These are phyloP conservation scores for Besnoitia besnoiti DNA, from an alignment of 169 alveolate species.

Conservation along the genomic window DNA sequence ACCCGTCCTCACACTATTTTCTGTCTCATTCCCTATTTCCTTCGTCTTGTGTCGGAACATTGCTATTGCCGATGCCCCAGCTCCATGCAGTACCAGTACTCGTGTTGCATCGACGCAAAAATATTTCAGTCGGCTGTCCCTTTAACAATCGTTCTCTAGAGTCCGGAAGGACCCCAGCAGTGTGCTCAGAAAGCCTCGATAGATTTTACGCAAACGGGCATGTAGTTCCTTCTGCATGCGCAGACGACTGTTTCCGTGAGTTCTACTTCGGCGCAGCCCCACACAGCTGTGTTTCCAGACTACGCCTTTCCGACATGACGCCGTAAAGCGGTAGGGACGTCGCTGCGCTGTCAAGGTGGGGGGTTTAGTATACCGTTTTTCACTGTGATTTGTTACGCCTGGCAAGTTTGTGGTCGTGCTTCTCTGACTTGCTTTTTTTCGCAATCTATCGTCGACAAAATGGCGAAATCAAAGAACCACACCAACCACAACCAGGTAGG, in stretches of 20 bases:
- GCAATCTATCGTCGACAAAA: slow-evolving; percentile 35
- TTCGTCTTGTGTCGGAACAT: too few relatives aligned
- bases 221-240: background rate
- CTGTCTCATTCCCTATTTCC: too few relatives aligned
- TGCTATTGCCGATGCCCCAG: too few relatives aligned
- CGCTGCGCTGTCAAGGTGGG: background rate
- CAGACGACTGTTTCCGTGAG: too few relatives aligned
- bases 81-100: too few relatives aligned
- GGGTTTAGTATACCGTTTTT: background rate
- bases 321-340: background rate
- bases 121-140: too few relatives aligned
- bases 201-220: too few relatives aligned
- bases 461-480: slow-evolving; percentile 91
- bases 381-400: background rate
- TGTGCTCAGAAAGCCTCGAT: background rate
- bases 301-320: background rate
- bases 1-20: too few relatives aligned
- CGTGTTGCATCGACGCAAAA: too few relatives aligned
- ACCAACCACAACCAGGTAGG: slow-evolving; percentile 89
- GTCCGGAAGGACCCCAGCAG: too few relatives aligned
- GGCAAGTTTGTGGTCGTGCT: background rate
- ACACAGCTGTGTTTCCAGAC: background rate
- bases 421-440: background rate
- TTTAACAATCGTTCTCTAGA: too few relatives aligned
- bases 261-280: slow-evolving; percentile 9